A percentile compares a stretch with the other conserved stretches of the same genome.
These are phyloP conservation scores for Zizania palustris DNA, from an alignment of 202 grass and related monocot species.

Conservation along the genomic window DNA sequence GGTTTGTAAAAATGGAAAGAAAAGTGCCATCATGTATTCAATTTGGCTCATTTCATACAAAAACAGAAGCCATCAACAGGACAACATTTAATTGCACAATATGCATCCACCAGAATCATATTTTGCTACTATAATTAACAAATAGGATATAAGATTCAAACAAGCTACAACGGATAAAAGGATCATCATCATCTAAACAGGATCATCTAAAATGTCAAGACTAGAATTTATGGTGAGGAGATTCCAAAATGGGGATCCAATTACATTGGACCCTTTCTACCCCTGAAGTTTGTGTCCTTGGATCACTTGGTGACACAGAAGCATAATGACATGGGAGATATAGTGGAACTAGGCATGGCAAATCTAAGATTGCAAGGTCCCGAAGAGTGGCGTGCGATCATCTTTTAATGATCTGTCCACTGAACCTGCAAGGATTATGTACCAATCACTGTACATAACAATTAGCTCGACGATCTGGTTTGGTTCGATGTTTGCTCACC, in stretches of 20 bases:
- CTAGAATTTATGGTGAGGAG: conserved; percentile 47
- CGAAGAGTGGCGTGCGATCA: conserved; percentile 30
- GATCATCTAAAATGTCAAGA: conserved; percentile 40
- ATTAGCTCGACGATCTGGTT: neutral
- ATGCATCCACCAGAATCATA: conserved; percentile 12
- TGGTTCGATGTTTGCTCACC: conserved; percentile 20
- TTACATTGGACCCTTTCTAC: neutral
- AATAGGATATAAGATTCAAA: conserved; percentile 21
- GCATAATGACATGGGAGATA: conserved; percentile 4
- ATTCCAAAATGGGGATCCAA: conserved; percentile 12
- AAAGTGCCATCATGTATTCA: neutral
- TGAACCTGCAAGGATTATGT: conserved; percentile 38
- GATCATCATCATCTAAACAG: neutral
- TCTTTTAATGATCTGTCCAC: conserved; percentile 6
- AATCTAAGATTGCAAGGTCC: conserved; percentile 47
- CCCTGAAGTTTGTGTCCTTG: neutral
- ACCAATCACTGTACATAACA: conserved; percentile 8
- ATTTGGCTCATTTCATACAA: neutral
- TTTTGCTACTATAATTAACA: conserved; percentile 25
- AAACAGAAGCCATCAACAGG: neutral
- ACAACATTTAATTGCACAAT: neutral
- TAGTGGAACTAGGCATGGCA: neutral
- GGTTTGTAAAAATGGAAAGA: neutral
- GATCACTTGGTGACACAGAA: conserved; percentile 35
- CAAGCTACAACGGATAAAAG: conserved; percentile 22